phyloP scores from a whole-genome alignment of 176 grass and related monocot species.

The Olyra latifolia region DNA sequence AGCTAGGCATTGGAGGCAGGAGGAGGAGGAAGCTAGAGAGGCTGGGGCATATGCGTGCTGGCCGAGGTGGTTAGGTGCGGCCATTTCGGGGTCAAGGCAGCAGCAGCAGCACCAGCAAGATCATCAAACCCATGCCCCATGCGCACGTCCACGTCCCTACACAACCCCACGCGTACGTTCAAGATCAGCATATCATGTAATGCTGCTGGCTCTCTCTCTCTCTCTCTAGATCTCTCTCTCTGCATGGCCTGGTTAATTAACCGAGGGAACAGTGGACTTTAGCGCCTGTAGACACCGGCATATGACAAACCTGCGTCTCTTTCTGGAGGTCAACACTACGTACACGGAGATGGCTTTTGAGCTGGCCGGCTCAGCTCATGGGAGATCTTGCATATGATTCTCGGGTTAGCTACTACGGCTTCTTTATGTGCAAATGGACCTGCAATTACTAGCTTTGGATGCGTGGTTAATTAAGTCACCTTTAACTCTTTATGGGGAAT shows the following conservation, averaged over 20 bases:
- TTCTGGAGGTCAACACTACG: conserved; percentile 29
- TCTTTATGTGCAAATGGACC: conserved; percentile 21
- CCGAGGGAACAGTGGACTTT: conserved; percentile 17
- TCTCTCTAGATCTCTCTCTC: too few relatives aligned
- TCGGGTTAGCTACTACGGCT: not conserved
- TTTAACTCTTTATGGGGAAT: conserved; percentile 4
- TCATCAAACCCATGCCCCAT: not conserved
- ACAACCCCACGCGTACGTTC: not conserved
- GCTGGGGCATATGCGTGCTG: not conserved
- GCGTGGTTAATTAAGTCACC: not conserved
- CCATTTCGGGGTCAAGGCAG: conserved; percentile 1
- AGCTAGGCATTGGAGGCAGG: too few relatives aligned
- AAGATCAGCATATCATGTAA: too few relatives aligned
- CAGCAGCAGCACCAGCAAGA: conserved; percentile 35
- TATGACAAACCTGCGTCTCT: conserved; percentile 10
- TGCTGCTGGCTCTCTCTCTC: not conserved
- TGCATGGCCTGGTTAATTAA: conserved; percentile 10
- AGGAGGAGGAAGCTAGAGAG: not conserved
- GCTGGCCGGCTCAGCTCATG: conserved; percentile 31
- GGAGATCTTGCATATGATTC: conserved; percentile 21
- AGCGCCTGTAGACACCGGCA: conserved; percentile 15
- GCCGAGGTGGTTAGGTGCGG: conserved; percentile 8
- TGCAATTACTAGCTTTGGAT: conserved; percentile 5
- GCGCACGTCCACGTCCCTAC: not conserved
- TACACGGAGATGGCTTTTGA: conserved; percentile 34